A percentile compares a stretch with the other conserved stretches of the same genome.
Conservation (phyloP, 2,329 filamentous ascomycete genomes). For the Neofusicoccum sp. region DNA sequence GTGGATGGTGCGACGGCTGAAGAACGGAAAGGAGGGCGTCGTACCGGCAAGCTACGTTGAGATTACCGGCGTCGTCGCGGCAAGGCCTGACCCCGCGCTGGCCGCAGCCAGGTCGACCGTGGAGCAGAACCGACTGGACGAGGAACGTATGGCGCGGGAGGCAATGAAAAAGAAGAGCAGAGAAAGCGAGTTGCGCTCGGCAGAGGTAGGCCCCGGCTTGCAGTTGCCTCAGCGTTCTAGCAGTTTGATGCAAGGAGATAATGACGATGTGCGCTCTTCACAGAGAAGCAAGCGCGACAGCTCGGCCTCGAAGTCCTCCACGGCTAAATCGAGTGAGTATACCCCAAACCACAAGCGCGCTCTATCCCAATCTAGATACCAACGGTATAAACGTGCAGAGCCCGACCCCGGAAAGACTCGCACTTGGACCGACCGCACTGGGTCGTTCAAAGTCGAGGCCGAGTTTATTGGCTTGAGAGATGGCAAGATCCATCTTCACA, state of each 20-base stretch:
- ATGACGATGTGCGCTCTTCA: conserved; percentile 68
- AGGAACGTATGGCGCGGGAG: conserved; percentile 79
- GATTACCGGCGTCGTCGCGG: conserved; percentile 68
- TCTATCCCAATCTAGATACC: conserved; percentile 16
- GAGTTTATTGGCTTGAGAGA: conserved; percentile 94
- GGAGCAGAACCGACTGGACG: conserved; percentile 77
- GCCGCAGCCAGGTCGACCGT: conserved; percentile 67
- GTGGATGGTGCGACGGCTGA: conserved; percentile 92
- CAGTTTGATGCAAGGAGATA: conserved; percentile 70
- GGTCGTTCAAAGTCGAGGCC: conserved; percentile 95
- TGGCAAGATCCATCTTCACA: conserved; percentile 96
- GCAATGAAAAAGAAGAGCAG: conserved; percentile 58
- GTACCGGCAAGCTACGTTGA: conserved; percentile 97
- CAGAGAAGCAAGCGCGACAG: conserved; percentile 75
- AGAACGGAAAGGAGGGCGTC: conserved; percentile 92
- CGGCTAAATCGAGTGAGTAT: conserved; percentile 72
- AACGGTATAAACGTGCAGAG: conserved; percentile 54
- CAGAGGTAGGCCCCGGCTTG: conserved; percentile 77
- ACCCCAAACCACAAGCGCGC: conserved; percentile 21
- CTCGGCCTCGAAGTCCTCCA: conserved; percentile 57
- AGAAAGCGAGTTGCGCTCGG: conserved; percentile 36
- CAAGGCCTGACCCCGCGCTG: conserved; percentile 53
- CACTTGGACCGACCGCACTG: conserved; percentile 92
- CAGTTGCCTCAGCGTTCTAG: conserved; percentile 76
- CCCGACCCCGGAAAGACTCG: conserved; percentile 82